These are phyloP conservation scores for Tetrahymena malaccensis DNA, from an alignment of 73 alveolate species.

Conservation along the genomic window DNA sequence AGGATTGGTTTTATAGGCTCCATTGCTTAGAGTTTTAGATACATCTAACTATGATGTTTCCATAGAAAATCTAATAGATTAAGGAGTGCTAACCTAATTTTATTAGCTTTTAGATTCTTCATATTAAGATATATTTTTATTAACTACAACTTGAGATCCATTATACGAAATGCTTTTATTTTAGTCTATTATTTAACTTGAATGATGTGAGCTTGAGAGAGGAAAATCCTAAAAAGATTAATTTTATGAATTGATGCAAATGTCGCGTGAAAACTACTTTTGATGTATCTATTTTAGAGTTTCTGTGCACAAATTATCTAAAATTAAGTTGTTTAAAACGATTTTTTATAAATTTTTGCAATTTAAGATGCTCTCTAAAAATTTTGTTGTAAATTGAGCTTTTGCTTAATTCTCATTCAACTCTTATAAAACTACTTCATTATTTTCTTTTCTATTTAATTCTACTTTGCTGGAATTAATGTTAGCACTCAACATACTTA, in stretches of 20 bases:
- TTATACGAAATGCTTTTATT: neutral
- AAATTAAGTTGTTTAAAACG: neutral
- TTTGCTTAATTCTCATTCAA: neutral
- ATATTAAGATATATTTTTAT: neutral
- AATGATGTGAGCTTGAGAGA: neutral
- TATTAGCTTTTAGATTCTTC: neutral
- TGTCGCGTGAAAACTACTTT: neutral
- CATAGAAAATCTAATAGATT: neutral
- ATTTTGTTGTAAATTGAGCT: neutral
- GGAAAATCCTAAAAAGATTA: neutral
- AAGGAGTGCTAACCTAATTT: neutral
- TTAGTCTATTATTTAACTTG: neutral
- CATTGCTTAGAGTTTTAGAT: neutral
- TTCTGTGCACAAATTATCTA: neutral
- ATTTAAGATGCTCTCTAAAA: neutral
- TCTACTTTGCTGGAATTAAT: neutral
- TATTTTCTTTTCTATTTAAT: neutral
- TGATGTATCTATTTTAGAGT: neutral
- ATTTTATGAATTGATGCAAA: neutral
- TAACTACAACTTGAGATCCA: neutral
- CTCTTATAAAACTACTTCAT: neutral
- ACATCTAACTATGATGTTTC: neutral
- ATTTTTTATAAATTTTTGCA: neutral
- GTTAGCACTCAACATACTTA: neutral
- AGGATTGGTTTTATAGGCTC: neutral